Evolutionary conservation across 2,329 filamentous ascomycete species (phyloP), one percentile per base, ranked within the genome.

Genomic region (Claviceps monticola): DNA sequence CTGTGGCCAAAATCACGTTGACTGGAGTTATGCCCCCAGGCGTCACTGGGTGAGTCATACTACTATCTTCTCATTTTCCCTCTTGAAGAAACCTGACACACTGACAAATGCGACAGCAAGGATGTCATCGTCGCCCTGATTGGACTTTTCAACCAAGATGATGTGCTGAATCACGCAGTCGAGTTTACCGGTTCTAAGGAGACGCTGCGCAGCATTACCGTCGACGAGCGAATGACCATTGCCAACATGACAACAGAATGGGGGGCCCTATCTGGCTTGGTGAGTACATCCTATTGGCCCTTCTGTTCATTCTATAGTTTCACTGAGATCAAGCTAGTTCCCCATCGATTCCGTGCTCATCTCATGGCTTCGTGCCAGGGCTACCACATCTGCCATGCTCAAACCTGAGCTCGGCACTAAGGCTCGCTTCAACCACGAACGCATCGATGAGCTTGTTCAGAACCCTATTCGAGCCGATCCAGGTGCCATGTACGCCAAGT

Each of bases 71-170:
- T 44, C 23, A 14, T 3, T 26, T 44, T 8, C 23, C 21, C 11
- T 26, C 1, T 44, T 44, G 3, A n/a, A 14, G 16, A 8, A 44
- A 36, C 5, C 5, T 45, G 14, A 19, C 45, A 46, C 45, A 46
- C 45, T 47, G 34, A 47, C 34, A 21, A 11, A 9, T 13, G 45
- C n/a, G 5, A 13, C 34, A 47, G 45, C 29, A 97, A 98, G 68
- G 93, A 97, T 65, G 86, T 95, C 13, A 97, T 97, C 57, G 79
- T 96, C 26, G 87, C 88, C 0, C 75, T 97, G 1, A 94, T 88
- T 59, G 87, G 86, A 1, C 69, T 95, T 0, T 94, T 97, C 72
- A 80, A 85, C 51, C 84, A 88, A 58, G 88, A 95, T 45, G 88
- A 96, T 42, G 91, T 96, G 0, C 74, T 96, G 14, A 97, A 97